These are phyloP conservation scores for Vitis hybrid DNA, from an alignment of 177 flowering plant genomes.

Conservation along the genomic window DNA sequence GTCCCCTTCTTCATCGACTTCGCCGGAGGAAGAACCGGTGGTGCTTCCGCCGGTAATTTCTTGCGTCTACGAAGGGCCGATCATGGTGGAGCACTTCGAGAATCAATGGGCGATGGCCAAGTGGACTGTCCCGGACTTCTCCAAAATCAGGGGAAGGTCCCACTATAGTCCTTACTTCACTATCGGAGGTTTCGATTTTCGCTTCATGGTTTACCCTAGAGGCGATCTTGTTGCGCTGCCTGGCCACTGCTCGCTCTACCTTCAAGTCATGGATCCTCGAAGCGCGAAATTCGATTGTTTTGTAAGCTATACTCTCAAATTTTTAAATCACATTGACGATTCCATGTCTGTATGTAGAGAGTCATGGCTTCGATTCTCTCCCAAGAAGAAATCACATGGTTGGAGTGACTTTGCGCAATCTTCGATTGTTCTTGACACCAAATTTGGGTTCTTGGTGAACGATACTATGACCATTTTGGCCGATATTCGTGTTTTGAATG, in stretches of 20 bases:
- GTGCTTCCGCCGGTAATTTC: constrained; percentile 10
- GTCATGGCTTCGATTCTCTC: constrained; percentile 90
- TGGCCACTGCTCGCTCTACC: constrained; percentile 80
- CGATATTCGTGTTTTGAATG: constrained; percentile 80
- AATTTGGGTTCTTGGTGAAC: constrained; percentile 48
- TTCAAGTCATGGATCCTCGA: constrained; percentile 91
- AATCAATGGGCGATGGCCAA: constrained; percentile 22
- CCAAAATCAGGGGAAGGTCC: constrained; percentile 72
- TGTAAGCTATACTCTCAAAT: constrained; percentile 73
- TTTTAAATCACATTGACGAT: constrained; percentile 61
- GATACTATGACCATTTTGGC: constrained; percentile 72
- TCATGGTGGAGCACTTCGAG: background rate
- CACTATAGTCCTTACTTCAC: constrained; percentile 91
- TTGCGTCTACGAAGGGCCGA: background rate
- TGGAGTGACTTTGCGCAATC: constrained; percentile 95
- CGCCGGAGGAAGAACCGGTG: constrained; percentile 25
- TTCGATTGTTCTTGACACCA: constrained; percentile 61
- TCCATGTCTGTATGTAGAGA: constrained; percentile 76
- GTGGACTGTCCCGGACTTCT: constrained; percentile 81
- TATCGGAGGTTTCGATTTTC: constrained; percentile 92
- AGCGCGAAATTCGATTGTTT: constrained; percentile 92
- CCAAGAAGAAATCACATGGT: constrained; percentile 94
- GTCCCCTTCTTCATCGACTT: background rate
- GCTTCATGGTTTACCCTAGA: constrained; percentile 82
- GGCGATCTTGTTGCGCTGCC: constrained; percentile 93